A percentile compares a stretch with the other conserved stretches of the same genome.
Conservation (phyloP, 2,329 filamentous ascomycete genomes). For the Trichoderma atroviride region DNA sequence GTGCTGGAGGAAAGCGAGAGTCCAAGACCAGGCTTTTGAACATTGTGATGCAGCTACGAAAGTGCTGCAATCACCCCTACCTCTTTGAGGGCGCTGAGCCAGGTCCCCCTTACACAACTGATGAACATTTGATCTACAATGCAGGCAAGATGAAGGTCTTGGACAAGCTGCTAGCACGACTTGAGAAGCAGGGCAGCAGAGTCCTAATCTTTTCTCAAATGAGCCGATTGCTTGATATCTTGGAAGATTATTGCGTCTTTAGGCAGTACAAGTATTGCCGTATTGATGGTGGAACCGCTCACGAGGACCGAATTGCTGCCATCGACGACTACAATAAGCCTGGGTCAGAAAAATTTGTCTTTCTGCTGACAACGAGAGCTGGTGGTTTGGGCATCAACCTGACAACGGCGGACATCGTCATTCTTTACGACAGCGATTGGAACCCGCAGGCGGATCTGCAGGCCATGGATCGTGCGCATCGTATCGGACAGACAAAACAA, state of each 20-base stretch:
- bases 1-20: conserved; percentile 92
- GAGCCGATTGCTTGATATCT: conserved; percentile 93
- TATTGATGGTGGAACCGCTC: conserved; percentile 94
- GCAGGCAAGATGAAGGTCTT: conserved; percentile 97
- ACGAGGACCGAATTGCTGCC: conserved; percentile 95
- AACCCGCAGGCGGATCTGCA: conserved; percentile 98
- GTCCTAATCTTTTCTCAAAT: conserved; percentile 99
- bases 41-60: conserved; percentile 98
- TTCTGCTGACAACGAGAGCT: conserved; percentile 91
- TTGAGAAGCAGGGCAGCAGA: conserved; percentile 84
- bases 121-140: conserved; percentile 92
- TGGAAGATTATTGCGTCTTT: conserved; percentile 98
- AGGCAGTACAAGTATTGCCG: conserved; percentile 93
- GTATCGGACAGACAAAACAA: conserved; percentile 98
- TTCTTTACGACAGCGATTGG: conserved; percentile 98
- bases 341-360: conserved; percentile 93
- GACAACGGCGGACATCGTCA: conserved; percentile 91
- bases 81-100: conserved; percentile 97
- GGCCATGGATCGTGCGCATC: conserved; percentile 97
- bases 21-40: conserved; percentile 96
- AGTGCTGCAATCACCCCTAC: conserved; percentile 98
- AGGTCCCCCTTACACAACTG: conserved; percentile 95
- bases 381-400: conserved; percentile 97
- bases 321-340: conserved; percentile 99
- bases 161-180: conserved; percentile 82